Evolutionary conservation across 2,329 filamentous ascomycete species (phyloP).

Genomic region (Trichoderma lentiforme): DNA sequence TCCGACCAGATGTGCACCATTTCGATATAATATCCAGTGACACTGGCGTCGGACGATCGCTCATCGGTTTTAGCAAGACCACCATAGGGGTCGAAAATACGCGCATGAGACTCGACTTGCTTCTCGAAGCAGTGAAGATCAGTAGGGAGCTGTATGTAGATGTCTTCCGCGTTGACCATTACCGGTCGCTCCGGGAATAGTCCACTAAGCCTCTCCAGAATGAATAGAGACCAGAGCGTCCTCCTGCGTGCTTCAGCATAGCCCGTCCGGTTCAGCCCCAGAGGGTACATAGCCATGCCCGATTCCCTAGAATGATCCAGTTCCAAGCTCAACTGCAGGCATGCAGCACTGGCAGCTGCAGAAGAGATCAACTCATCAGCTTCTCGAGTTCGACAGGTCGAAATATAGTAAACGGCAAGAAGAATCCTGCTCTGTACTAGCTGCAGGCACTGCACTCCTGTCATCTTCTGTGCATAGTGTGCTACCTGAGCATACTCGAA

Average conservation of each 20-base stretch:
- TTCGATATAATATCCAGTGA: slow-evolving; percentile 60
- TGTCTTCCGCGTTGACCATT: slow-evolving; percentile 60
- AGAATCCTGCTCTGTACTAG: slow-evolving; percentile 66
- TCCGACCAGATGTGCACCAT: slow-evolving; percentile 64
- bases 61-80: slow-evolving; percentile 23
- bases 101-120: slow-evolving; percentile 53
- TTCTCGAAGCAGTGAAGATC: slow-evolving; percentile 59
- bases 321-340: slow-evolving; percentile 63
- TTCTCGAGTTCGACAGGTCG: slow-evolving; percentile 55
- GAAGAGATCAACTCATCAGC: slow-evolving; percentile 63
- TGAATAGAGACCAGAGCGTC: slow-evolving; percentile 69
- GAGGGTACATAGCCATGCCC: slow-evolving; percentile 44
- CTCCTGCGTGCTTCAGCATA: slow-evolving; percentile 65
- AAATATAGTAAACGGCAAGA: slow-evolving; percentile 63
- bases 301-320: slow-evolving; percentile 45
- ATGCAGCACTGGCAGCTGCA: slow-evolving; percentile 57
- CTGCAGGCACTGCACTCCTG: slow-evolving; percentile 45
- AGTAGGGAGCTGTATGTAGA: slow-evolving; percentile 65
- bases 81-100: slow-evolving; percentile 57
- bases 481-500: slow-evolving; percentile 50
- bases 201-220: slow-evolving; percentile 65
- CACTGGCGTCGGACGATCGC: slow-evolving; percentile 49
- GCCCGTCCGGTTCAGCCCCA: slow-evolving; percentile 54
- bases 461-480: slow-evolving; percentile 47
- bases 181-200: slow-evolving; percentile 52